A percentile compares a stretch with the other conserved stretches of the same genome.
Conservation (phyloP, 257 asterid genomes). For the Oldenlandia corymbosa region DNA sequence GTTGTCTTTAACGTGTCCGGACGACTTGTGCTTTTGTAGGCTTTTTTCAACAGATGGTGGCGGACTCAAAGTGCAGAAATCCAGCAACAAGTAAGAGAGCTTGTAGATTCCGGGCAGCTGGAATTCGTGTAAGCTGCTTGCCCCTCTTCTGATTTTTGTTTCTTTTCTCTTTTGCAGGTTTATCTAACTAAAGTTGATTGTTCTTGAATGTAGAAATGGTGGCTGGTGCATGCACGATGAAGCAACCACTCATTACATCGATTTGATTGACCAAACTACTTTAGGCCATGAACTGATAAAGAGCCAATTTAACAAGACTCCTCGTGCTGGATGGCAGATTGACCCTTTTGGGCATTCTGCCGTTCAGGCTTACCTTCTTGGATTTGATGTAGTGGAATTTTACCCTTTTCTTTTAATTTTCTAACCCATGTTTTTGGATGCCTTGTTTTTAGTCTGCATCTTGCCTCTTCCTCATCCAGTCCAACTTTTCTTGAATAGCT, state of each 20-base stretch:
- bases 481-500: constrained; percentile 30
- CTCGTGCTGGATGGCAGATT: constrained; percentile 97
- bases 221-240: constrained; percentile 99
- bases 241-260: constrained; percentile 74
- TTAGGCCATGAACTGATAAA: constrained; percentile 69
- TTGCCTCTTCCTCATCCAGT: neutral
- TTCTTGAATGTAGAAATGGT: constrained; percentile 54
- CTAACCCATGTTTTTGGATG: neutral
- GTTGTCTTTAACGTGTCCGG: neutral
- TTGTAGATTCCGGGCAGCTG: constrained; percentile 67
- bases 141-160: neutral
- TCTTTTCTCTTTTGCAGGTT: neutral
- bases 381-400: constrained; percentile 49
- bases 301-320: constrained; percentile 64
- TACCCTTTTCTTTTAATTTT: neutral
- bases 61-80: constrained; percentile 49
- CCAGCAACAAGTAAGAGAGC: constrained; percentile 46
- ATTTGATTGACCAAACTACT: constrained; percentile 95
- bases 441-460: neutral
- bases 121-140: constrained; percentile 68
- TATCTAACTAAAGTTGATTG: neutral
- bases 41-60: constrained; percentile 93
- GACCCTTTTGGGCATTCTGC: constrained; percentile 97
- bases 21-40: constrained; percentile 31
- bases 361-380: constrained; percentile 78